Percentiles rank a stretch among this genome's conserved stretches.
These are phyloP conservation scores for Emiliania huxleyi DNA, from an alignment of 78 protist genomes.

Conservation along the genomic window DNA sequence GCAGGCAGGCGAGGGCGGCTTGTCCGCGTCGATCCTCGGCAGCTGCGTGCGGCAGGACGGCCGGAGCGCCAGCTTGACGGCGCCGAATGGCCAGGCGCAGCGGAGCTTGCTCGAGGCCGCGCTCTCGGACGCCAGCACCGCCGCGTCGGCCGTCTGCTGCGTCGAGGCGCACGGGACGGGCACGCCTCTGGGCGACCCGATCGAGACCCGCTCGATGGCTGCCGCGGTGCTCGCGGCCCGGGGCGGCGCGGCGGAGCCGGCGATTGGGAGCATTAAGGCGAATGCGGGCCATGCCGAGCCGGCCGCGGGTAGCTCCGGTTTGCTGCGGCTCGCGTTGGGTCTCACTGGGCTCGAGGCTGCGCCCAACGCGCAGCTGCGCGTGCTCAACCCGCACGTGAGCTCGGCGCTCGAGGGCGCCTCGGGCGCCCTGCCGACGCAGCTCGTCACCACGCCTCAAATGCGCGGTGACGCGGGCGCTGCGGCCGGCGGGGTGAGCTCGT, in stretches of 20 bases:
- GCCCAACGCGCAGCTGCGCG: background rate
- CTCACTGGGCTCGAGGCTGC: conserved; percentile 59
- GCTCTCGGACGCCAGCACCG: background rate
- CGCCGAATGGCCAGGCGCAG: background rate
- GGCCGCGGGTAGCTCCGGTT: conserved; percentile 6
- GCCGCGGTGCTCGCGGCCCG: background rate
- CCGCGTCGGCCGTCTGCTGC: background rate
- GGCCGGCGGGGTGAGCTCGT: background rate
- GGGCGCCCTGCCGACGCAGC: background rate
- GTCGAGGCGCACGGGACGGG: conserved; percentile 2
- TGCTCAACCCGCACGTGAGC: background rate
- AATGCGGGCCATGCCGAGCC: conserved; percentile 76
- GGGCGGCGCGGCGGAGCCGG: background rate
- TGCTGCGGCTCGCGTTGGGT: background rate
- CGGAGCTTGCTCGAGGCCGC: background rate
- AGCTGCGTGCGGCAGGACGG: conserved; percentile 1
- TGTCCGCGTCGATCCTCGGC: background rate
- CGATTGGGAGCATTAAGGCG: conserved; percentile 64
- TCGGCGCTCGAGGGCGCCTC: background rate
- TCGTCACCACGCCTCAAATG: background rate
- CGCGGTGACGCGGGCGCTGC: background rate
- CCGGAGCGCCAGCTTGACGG: background rate
- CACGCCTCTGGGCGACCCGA: background rate
- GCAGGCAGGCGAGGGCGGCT: background rate
- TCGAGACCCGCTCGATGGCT: background rate